Conservation (phyloP, 2,329 filamentous ascomycete genomes). For the Colletotrichum limetticola region DNA sequence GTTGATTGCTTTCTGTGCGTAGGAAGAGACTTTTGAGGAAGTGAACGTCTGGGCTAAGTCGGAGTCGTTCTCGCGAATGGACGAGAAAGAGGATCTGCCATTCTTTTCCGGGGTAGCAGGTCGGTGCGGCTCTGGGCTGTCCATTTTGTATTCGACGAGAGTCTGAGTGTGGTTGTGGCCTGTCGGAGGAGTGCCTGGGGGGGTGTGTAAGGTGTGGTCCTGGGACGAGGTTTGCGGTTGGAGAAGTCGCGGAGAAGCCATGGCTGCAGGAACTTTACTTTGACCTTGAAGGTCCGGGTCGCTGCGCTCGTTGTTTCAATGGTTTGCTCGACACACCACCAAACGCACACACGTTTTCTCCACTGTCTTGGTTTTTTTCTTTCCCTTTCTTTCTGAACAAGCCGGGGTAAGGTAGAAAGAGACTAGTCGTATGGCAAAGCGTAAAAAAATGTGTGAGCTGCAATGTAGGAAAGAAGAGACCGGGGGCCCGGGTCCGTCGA, state of each 20-base stretch:
- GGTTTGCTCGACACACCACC: constrained; percentile 30
- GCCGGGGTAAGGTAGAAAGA: neutral
- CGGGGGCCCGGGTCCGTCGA: constrained; percentile 24
- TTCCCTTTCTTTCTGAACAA: neutral
- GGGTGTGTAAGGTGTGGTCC: constrained; percentile 49
- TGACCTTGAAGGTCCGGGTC: constrained; percentile 30
- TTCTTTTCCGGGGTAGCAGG: constrained; percentile 47
- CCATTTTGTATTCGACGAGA: constrained; percentile 41
- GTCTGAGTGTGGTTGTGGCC: constrained; percentile 27
- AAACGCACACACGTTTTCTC: constrained; percentile 17
- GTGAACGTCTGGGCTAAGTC: constrained; percentile 72
- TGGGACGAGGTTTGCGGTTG: constrained; percentile 38
- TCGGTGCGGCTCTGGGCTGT: constrained; percentile 39
- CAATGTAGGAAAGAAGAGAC: constrained; percentile 34
- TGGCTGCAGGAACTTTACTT: constrained; percentile 33
- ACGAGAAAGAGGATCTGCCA: constrained; percentile 69
- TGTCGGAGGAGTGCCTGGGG: constrained; percentile 44
- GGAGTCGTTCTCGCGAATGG: constrained; percentile 69
- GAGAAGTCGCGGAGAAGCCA: constrained; percentile 31
- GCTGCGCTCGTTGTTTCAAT: constrained; percentile 34
- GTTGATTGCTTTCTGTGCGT: constrained; percentile 57
- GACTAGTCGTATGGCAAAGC: neutral
- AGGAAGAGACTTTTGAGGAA: constrained; percentile 70
- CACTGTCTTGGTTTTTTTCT: neutral
- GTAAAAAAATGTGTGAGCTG: neutral